phyloP scores from a whole-genome alignment of 2,329 filamentous ascomycete genomes.

The Huntiella bhutanensis region DNA sequence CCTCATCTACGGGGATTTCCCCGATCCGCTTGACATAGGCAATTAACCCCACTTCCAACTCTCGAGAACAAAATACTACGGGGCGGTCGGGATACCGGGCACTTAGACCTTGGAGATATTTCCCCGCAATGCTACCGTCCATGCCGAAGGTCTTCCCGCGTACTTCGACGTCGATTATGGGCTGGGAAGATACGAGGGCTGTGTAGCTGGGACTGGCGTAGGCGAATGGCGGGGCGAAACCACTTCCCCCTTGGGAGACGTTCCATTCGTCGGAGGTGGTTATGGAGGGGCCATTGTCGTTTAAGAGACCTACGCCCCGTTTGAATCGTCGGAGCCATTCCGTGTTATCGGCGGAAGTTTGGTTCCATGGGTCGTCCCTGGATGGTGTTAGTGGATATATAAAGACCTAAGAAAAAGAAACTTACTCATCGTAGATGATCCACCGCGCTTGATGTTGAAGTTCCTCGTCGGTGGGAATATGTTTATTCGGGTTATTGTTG shows the following conservation, averaged over 20 bases:
- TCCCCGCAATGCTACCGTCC: conserved; percentile 25
- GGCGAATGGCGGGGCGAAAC: conserved; percentile 36
- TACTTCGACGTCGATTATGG: conserved; percentile 17
- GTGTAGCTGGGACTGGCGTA: conserved; percentile 20
- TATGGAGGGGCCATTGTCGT: conserved; percentile 28
- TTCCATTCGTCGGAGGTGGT: conserved; percentile 24
- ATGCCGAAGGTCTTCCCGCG: conserved; percentile 24
- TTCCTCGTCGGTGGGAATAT: conserved; percentile 41
- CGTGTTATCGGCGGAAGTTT: conserved; percentile 42
- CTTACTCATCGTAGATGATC: conserved; percentile 43
- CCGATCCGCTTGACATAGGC: conserved; percentile 28
- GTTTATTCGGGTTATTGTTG: conserved; percentile 38
- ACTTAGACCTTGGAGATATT: conserved; percentile 27
- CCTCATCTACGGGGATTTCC: conserved; percentile 28
- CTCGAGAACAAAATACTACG: conserved; percentile 36
- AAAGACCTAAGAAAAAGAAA: conserved; percentile 10
- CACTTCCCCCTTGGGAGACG: conserved; percentile 30
- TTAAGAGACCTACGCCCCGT: conserved; percentile 32
- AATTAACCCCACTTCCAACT: conserved; percentile 35
- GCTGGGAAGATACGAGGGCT: conserved; percentile 16
- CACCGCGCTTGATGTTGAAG: conserved; percentile 44
- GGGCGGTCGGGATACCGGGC: conserved; percentile 28
- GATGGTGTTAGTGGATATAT: conserved; percentile 12
- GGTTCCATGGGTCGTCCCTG: conserved; percentile 45
- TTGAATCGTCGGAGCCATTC: conserved; percentile 48